Evolutionary conservation across 1,284 basidiomycete species (phyloP).

Genomic region (Leccinum pseudoinsigne): DNA sequence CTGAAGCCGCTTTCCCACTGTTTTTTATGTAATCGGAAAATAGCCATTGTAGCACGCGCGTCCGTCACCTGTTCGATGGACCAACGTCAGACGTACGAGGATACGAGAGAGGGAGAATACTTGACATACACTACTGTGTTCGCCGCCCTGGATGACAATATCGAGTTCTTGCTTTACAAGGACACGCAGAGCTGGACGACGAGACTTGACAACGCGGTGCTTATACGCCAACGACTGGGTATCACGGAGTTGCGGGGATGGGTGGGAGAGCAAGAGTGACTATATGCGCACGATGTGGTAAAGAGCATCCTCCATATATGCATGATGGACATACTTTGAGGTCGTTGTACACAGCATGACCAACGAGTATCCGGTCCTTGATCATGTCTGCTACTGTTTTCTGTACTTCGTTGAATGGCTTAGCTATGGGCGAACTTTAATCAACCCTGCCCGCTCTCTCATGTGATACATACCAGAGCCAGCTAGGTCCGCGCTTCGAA

Average conservation of each 20-base stretch:
- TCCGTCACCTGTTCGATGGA: constrained; percentile 73
- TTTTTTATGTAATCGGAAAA: constrained; percentile 86
- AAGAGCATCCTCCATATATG: not conserved
- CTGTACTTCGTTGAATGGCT: constrained; percentile 81
- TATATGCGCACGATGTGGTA: constrained; percentile 31
- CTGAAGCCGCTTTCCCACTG: constrained; percentile 73
- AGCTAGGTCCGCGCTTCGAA: constrained; percentile 76
- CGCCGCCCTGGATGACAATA: constrained; percentile 83
- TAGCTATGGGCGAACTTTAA: constrained; percentile 47
- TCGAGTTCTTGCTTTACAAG: constrained; percentile 84
- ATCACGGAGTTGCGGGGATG: constrained; percentile 77
- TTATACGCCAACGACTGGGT: constrained; percentile 72
- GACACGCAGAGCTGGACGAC: constrained; percentile 77
- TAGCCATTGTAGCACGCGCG: constrained; percentile 94
- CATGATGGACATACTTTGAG: constrained; percentile 59
- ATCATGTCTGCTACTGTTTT: constrained; percentile 77
- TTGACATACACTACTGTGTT: constrained; percentile 79
- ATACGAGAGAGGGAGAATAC: not conserved
- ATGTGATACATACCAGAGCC: constrained; percentile 44
- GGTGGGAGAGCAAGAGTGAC: constrained; percentile 91
- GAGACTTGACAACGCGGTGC: constrained; percentile 57
- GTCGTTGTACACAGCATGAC: constrained; percentile 94
- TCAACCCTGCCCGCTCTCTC: not conserved
- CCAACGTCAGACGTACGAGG: constrained; percentile 5
- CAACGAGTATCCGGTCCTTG: constrained; percentile 84